phyloP scores from a whole-genome alignment of 2,329 filamentous ascomycete species.

The Fusarium coicis region DNA sequence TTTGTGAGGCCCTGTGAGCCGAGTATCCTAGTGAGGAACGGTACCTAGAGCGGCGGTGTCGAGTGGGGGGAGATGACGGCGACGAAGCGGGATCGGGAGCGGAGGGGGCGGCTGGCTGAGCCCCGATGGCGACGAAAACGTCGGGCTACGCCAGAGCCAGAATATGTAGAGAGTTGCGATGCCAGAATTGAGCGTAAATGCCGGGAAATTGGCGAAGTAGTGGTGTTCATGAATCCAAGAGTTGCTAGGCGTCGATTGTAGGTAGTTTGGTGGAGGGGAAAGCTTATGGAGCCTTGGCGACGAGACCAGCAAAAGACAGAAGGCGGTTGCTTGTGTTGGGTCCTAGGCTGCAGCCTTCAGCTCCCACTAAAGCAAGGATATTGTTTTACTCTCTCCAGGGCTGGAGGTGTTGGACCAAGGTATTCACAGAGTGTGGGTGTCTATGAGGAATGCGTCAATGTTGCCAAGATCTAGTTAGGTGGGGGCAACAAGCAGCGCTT shows the following conservation, averaged over 20 bases:
- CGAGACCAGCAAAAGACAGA: constrained; percentile 16
- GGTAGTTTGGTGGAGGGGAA: constrained; percentile 17
- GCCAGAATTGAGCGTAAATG: constrained; percentile 28
- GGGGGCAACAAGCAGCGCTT: constrained; percentile 21
- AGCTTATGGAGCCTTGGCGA: constrained; percentile 20
- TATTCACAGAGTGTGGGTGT: constrained; percentile 8
- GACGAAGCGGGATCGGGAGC: constrained; percentile 27
- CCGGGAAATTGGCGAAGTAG: constrained; percentile 35
- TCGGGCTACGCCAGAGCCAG: constrained; percentile 35
- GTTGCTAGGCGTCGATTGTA: constrained; percentile 20
- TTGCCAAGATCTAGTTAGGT: constrained; percentile 40
- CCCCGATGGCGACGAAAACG: constrained; percentile 39
- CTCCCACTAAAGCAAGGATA: constrained; percentile 24
- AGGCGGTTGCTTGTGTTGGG: constrained; percentile 17
- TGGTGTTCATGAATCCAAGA: constrained; percentile 40
- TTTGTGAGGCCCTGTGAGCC: constrained; percentile 23
- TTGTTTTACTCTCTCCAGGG: background rate
- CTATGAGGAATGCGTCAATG: constrained; percentile 23
- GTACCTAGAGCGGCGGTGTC: constrained; percentile 34
- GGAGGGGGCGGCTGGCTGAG: constrained; percentile 36
- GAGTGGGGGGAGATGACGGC: constrained; percentile 38
- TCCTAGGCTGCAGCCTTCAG: constrained; percentile 28
- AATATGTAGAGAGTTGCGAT: constrained; percentile 20
- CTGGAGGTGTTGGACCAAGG: background rate
- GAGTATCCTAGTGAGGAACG: constrained; percentile 18